A percentile compares a stretch with the other conserved stretches of the same genome.
Conservation (phyloP, 352 stramenopile genomes). For the Pythium oligandrum region DNA sequence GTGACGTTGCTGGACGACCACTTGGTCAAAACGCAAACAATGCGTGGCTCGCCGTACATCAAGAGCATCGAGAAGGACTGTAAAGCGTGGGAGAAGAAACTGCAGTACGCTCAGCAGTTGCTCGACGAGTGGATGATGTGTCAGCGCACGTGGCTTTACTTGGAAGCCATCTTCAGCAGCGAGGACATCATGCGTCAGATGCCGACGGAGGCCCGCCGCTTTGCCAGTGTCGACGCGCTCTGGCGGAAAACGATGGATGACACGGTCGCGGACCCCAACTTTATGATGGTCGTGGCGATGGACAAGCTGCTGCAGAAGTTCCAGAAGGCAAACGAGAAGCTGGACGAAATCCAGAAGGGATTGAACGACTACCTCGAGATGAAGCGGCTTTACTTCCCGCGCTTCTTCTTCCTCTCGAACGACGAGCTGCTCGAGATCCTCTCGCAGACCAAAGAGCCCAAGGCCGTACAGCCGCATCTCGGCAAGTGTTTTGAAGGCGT, state of each 20-base stretch:
- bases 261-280: conserved; percentile 81
- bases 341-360: conserved; percentile 93
- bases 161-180: conserved; percentile 94
- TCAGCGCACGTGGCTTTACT: conserved; percentile 94
- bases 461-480: conserved; percentile 89
- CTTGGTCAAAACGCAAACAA: conserved; percentile 94
- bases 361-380: conserved; percentile 84
- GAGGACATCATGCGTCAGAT: conserved; percentile 96
- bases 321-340: conserved; percentile 90
- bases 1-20: conserved; percentile 92
- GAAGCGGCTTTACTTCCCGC: conserved; percentile 85
- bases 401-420: conserved; percentile 96
- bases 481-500: conserved; percentile 91
- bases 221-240: conserved; percentile 84
- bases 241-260: conserved; percentile 93
- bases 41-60: conserved; percentile 93
- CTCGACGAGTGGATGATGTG: conserved; percentile 93
- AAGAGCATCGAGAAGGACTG: conserved; percentile 91
- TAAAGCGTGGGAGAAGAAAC: conserved; percentile 87
- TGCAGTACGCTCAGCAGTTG: conserved; percentile 88
- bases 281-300: conserved; percentile 85
- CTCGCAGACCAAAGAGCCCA: conserved; percentile 91
- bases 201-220: conserved; percentile 87
- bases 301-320: conserved; percentile 92
- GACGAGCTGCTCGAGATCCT: conserved; percentile 95